Base-by-base conservation (phyloP, 768 basidiomycete genomes). In the Steccherinum ochraceum region DNA sequence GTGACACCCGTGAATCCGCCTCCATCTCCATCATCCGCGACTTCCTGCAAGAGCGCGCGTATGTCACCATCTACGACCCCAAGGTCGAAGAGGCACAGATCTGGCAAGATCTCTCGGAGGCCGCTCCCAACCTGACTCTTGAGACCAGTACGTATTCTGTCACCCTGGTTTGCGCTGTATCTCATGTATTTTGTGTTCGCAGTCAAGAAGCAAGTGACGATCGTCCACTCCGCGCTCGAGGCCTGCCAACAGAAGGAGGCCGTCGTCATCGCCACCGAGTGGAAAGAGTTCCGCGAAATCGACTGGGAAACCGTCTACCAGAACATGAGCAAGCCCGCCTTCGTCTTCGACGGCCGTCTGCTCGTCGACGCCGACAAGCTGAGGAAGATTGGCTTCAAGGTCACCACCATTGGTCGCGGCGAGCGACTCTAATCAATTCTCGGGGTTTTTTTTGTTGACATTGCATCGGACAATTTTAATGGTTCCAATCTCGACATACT, bases 1-100 rank as follows among this genome's bases (percentile, higher is more conserved):
- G 96, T 53, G 96, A 99, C 67, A 99, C 96, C 35, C 93, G 96
- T 67, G 96, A 98, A 73, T 94, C 93, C 2, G 85, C 96, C 24
- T 82, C 96, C 16, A 97, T 97, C 70, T 87, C 91, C 24, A 82
- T 99, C 58, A 86, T 95, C 72, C 85, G 83, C 59, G 86, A 97
- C 75, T 99, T 99, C 83, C 79, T 84, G 59, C 79, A 80, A 39
- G 96, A 99, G 72, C 83, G 81, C 59, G 94, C 96, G 11, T 69
- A 81, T 45, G 78, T 99, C 61, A 85, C 82, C 50, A 74, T 99
- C 56, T 99, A 93, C 69, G 94, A 97, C 67, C 95, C 95, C 24
- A 82, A 95, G 66, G 90, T 99, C 13, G 74, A 75, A 46, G 79
- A 87, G 49, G 67, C 75, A 19, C 96, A 98, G 70, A 95, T 99